Evolutionary conservation across 768 basidiomycete genomes (phyloP), one percentile per base, ranked within the genome.

Genomic region (Leccinum disarticulatum): DNA sequence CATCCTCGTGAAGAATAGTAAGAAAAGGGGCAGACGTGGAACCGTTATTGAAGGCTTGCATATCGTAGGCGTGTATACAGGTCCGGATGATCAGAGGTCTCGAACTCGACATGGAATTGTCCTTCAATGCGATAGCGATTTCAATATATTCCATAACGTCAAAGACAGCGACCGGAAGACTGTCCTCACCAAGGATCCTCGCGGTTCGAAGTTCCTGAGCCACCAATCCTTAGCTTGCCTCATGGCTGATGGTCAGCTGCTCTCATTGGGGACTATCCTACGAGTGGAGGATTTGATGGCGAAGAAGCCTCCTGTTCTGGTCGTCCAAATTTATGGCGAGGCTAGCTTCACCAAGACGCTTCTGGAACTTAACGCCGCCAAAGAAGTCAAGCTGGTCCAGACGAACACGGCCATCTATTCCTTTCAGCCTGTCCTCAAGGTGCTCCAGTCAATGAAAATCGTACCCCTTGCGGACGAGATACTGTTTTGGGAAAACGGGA

Each of bases 321-420:
- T 84, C 11, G 69, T 90, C 7, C 82, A 84, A 54, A 62, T 88
- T 13, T 77, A 82, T 2, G 83, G 79, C 5, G 72, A 76, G 30
- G 65, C 70, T 27, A 77, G 72, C 27, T 74, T 75, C 4, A 64
- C 65, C 36, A 77, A 76, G 49, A 68, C 78, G 1, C 74, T 89
- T 10, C 57, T 75, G 8, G 67, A 65, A 30, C 66, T 87, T 22
- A 79, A 77, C 54, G 56, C 59, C 4, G 73, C 70, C 9, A 63
- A 72, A 14, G 56, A 72, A 6, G 64, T 84, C 30, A 74, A 76
- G 27, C 76, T 88, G 28, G 61, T 88, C 25, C 83, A 83, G 57
- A 82, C 87, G 27, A 80, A 88, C 64, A 83, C 83, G 0, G 83
- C 85, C 0, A 69, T 87, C 6, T 89, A 87, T 65, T 74, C 87